Base-by-base conservation (phyloP, 306 rosid species). In the Vigna trinervia region DNA sequence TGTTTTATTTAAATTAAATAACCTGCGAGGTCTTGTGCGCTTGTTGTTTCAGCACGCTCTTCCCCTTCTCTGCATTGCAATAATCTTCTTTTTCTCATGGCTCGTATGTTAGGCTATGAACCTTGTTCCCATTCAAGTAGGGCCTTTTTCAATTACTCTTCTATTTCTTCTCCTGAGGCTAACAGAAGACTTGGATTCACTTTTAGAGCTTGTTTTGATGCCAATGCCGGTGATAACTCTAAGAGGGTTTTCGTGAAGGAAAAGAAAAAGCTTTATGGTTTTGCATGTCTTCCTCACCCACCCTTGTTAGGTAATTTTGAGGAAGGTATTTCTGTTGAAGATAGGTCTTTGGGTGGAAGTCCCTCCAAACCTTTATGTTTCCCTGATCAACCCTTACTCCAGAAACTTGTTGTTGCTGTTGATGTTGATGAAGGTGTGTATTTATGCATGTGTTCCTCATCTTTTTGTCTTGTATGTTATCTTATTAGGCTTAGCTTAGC, bases 401-500 rank as follows among this genome's bases (percentile, higher is more conserved):
- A 75, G 60, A 91, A 88, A 72, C 58, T 89, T 50, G 85, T 69
- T 59, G 96, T 93, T 59, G 98, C 98, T 2, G 97, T 93, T 51
- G 98, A 93, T 61, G 87, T 93, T 50, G 98, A 93, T 70, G 98
- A 93, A 82, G 98, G 96, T 89, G 48, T 62, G 80, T 64, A 12
- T 56, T 47, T 38, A 48, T 36, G 39, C 30, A 20, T 34, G 13
- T 69, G 63, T n/a, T 11, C 38, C 17, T 19, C 46, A 14, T 50
- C 26, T 36, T 65, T 74, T 15, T 56, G 50, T 77, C 36, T 11
- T 77, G 13, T 0, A 41, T 53, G 17, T 11, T 26, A 9, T 12
- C 22, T 26, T 66, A 12, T 61, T 32, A 15, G 68, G 22, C 53
- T 6, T 46, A 32, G 36, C 4, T 26, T 46, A 30, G 9, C 10